Base-by-base conservation (phyloP, 73 alveolate genomes). In the Strombidium stylifer region DNA sequence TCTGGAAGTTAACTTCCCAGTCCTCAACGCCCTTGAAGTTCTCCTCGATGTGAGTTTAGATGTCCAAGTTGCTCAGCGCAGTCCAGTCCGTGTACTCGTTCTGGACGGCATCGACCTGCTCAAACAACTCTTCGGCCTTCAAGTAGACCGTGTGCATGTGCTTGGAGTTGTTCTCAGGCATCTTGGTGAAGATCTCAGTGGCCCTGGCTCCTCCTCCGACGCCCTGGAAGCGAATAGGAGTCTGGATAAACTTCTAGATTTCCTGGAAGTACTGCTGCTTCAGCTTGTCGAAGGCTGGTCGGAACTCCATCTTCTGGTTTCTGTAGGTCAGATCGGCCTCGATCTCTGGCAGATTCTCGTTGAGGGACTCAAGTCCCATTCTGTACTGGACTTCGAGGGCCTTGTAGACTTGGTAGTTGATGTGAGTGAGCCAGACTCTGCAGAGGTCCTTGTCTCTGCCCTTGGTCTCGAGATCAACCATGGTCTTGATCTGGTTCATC, bases 281-380 rank as follows among this genome's bases (percentile, higher is more conserved):
- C 39, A 97, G 85, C 62, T 96, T 99, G 55, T 97, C 99, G 20
- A 94, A 66, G 0, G 99, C 93, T 4, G 99, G 99, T 65, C 92
- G 93, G 67, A 96, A 90, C 39, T 80, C 88, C 16, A 94, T 76
- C 73, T 79, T 85, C 78, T 89, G 88, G 69, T 84, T 88, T 46
- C 72, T 76, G 61, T 91, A 87, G 4, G 89, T 93, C 65, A 97
- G 69, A 77, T 97, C 99, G 18, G 98, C 96, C 37, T 94, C 89
- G 69, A 94, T 97, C 60, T 96, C 99, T 19, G 98, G 94, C 44
- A 96, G 74, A 67, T 90, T 87, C 52, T 96, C 96, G 73, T 93
- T 94, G 37, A 96, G 89, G 68, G 85, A 77, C 53, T 96, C 95
- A 60, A 97, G 81, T 23, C 99, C 99, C 65, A 84, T 90, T 62